A percentile compares a stretch with the other conserved stretches of the same genome.
These are phyloP conservation scores for Fusarium sp. DNA, from an alignment of 2,329 filamentous ascomycete species.

Conservation along the genomic window DNA sequence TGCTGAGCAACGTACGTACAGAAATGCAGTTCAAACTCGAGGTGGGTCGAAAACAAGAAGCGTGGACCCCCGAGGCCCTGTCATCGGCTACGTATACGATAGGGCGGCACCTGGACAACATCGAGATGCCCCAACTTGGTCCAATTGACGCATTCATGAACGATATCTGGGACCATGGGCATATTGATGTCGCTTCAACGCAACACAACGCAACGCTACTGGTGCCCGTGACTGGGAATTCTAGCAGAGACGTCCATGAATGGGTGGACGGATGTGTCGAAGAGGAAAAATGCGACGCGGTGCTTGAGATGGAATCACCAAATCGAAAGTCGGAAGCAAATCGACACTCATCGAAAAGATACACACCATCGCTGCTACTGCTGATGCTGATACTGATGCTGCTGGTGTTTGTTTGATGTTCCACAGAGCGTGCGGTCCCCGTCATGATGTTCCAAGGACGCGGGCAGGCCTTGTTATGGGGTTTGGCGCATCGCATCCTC, in stretches of 20 bases:
- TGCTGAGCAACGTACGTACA: conserved; percentile 22
- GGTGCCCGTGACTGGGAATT: conserved; percentile 25
- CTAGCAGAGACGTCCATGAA: conserved; percentile 8
- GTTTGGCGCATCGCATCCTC: conserved; percentile 33
- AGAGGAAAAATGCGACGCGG: neutral
- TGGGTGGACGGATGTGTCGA: neutral
- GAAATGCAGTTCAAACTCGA: conserved; percentile 23
- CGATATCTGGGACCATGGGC: conserved; percentile 36
- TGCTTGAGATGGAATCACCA: neutral
- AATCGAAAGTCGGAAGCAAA: conserved; percentile 9
- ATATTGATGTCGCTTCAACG: conserved; percentile 25
- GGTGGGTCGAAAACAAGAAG: conserved; percentile 37
- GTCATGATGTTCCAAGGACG: conserved; percentile 36
- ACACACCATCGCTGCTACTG: neutral
- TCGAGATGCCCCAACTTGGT: conserved; percentile 40
- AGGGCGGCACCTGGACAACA: conserved; percentile 40
- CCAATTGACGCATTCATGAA: conserved; percentile 39
- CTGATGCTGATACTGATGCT: conserved; percentile 1
- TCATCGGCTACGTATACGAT: conserved; percentile 39
- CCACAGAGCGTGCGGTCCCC: conserved; percentile 22
- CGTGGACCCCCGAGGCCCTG: conserved; percentile 36
- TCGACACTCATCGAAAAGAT: neutral
- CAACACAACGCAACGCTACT: conserved; percentile 32
- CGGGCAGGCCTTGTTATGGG: conserved; percentile 26
- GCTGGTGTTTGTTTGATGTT: conserved; percentile 15